Evolutionary conservation across 176 grass and related monocot genomes (phyloP), one percentile per base, ranked within the genome.

Genomic region (Carex scoparia): DNA sequence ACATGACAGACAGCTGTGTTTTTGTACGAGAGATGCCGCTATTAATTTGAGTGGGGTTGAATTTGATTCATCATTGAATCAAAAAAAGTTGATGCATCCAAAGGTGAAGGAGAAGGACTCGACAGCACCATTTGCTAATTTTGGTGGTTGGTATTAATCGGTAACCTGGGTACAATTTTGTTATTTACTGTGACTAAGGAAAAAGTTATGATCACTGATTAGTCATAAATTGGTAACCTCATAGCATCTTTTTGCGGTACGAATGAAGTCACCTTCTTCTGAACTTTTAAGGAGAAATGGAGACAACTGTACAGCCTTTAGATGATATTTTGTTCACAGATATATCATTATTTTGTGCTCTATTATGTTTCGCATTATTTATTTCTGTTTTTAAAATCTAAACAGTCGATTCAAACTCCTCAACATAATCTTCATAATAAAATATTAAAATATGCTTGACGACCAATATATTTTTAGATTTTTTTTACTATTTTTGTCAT

Each of bases 1-100:
- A 79, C 74, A 58, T 79, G 74, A 58, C 74, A 18, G 53, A 79
- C 53, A 79, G 74, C 74, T 79, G 10, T 72, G 14, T 58, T 4
- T 30, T 35, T 79, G 74, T 79, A 79, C 74, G 28, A 79, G 73
- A 77, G 51, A 56, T 79, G 73, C 27, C 30, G 46, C 35, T 18
- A 76, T 78, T 57, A 78, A 35, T 71, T 16, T 2, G 5, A 9
- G 74, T 57, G 74, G 74, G 73, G 74, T 78, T 78, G 51, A 56
- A 78, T 32, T 13, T 16, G 56, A 10, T 78, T 31, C 49, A 77
- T 32, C 69, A 37, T 37, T 37, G 35, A 37, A 37, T 37, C 35
- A 37, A 37, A 37, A 37, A 37, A 37, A 37, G 4, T 12, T 15
- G 55, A 16, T 77, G 55, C 73, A 57, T 55, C 69, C 4, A 16